Evolutionary conservation across 768 basidiomycete genomes (phyloP).

Genomic region (Lanmaoa rubissima): DNA sequence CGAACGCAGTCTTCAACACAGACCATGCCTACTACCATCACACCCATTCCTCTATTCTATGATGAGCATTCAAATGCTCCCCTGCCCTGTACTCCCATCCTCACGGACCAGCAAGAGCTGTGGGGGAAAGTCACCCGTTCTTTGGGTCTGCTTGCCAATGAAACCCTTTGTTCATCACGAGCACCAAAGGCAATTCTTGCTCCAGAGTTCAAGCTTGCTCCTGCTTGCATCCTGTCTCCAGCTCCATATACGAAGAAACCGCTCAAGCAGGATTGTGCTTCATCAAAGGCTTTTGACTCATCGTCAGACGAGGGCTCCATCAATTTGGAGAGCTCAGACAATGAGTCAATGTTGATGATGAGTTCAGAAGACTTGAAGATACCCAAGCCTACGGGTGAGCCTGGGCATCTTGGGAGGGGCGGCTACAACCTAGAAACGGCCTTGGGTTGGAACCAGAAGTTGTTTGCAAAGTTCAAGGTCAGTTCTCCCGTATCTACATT

Average conservation of each 20-base stretch:
- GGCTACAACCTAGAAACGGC: conserved; percentile 24
- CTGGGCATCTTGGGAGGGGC: conserved; percentile 20
- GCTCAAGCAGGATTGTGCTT: not conserved
- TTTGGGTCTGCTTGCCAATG: not conserved
- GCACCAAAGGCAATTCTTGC: not conserved
- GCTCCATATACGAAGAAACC: not conserved
- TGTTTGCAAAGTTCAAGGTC: conserved; percentile 23
- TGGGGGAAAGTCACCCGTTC: not conserved
- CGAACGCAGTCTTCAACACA: not conserved
- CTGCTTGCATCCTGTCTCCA: not conserved
- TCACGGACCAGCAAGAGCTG: conserved; percentile 1
- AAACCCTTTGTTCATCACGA: not conserved
- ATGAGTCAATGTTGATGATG: not conserved
- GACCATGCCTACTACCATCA: conserved; percentile 2
- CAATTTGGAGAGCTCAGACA: not conserved
- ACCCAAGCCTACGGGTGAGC: conserved; percentile 26
- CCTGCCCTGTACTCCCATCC: not conserved
- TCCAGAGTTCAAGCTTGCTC: not conserved
- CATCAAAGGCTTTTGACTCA: not conserved
- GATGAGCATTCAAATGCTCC: not conserved
- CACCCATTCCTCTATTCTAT: not conserved
- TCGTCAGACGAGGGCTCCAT: not conserved
- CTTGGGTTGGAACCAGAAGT: conserved; percentile 17
- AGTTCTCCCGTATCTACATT: not conserved
- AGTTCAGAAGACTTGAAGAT: conserved; percentile 18